These are phyloP conservation scores for Phytopythium kandeliae DNA, from an alignment of 352 stramenopile species.

Conservation along the genomic window DNA sequence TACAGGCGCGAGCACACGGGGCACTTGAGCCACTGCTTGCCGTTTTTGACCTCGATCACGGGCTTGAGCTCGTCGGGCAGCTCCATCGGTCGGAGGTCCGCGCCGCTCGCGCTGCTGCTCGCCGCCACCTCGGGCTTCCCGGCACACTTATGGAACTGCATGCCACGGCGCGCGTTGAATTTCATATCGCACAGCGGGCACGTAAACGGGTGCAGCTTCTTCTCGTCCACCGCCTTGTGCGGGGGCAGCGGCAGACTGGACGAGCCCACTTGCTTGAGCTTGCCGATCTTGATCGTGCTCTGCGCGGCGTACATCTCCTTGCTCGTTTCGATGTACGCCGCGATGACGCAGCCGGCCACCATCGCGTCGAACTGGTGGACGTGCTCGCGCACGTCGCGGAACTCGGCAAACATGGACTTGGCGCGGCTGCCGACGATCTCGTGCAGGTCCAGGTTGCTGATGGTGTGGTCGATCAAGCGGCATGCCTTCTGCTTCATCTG, in stretches of 20 bases:
- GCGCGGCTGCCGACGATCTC: constrained; percentile 92
- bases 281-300: constrained; percentile 63
- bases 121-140: constrained; percentile 33
- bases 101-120: constrained; percentile 14
- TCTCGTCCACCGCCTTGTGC: constrained; percentile 84
- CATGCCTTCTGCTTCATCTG: constrained; percentile 88
- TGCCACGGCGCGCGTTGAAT: constrained; percentile 77
- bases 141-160: constrained; percentile 85
- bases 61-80: constrained; percentile 54
- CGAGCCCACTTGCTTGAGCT: constrained; percentile 44
- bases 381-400: constrained; percentile 94
- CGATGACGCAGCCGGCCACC: constrained; percentile 85
- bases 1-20: constrained; percentile 76
- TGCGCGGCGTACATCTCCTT: constrained; percentile 87
- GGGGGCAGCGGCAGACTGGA: constrained; percentile 37
- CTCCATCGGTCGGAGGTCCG: constrained; percentile 57
- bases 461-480: constrained; percentile 88
- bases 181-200: constrained; percentile 79
- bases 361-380: constrained; percentile 94
- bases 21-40: constrained; percentile 86
- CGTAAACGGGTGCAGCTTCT: constrained; percentile 83
- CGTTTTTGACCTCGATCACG: constrained; percentile 73
- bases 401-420: constrained; percentile 96
- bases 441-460: constrained; percentile 93
- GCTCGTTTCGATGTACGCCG: constrained; percentile 78